These are phyloP conservation scores for Rhynchospora pubera DNA, from an alignment of 176 grass and related monocot species.

Conservation along the genomic window DNA sequence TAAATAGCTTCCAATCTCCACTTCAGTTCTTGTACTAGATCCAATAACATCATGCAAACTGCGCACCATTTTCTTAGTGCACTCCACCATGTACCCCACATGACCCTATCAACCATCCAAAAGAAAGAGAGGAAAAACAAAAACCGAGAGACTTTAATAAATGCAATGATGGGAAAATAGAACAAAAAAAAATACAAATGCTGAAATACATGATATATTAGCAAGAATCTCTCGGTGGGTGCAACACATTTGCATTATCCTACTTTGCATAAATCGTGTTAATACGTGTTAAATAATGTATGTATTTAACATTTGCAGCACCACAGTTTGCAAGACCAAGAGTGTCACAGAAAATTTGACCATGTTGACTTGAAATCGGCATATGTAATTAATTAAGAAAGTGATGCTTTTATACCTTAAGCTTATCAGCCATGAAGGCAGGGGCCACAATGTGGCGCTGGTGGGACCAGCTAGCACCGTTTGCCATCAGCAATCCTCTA, in stretches of 20 bases:
- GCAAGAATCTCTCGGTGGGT: background rate
- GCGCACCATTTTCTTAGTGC: conserved; percentile 56
- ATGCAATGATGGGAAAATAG: conserved; percentile 9
- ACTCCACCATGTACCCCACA: conserved; percentile 73
- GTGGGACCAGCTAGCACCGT: conserved; percentile 72
- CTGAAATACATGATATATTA: background rate
- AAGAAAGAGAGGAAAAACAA: background rate
- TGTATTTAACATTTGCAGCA: background rate
- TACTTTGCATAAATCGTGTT: background rate
- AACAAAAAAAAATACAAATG: background rate
- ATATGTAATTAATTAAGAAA: background rate
- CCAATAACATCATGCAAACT: conserved; percentile 28
- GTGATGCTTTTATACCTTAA: conserved; percentile 43
- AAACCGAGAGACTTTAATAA: conserved; percentile 2
- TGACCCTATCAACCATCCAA: conserved; percentile 35
- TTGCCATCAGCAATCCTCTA: conserved; percentile 80
- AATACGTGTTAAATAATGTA: background rate
- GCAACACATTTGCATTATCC: background rate
- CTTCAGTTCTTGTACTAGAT: conserved; percentile 23
- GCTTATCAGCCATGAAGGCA: conserved; percentile 88
- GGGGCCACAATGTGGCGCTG: conserved; percentile 92
- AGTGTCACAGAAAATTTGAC: background rate
- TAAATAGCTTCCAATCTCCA: conserved; percentile 68
- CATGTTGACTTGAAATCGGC: background rate
- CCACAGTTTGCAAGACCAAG: background rate